Evolutionary conservation across 1,139 yeast species (phyloP), one percentile per base, ranked within the genome.

Genomic region (Suhomyces taliae): DNA sequence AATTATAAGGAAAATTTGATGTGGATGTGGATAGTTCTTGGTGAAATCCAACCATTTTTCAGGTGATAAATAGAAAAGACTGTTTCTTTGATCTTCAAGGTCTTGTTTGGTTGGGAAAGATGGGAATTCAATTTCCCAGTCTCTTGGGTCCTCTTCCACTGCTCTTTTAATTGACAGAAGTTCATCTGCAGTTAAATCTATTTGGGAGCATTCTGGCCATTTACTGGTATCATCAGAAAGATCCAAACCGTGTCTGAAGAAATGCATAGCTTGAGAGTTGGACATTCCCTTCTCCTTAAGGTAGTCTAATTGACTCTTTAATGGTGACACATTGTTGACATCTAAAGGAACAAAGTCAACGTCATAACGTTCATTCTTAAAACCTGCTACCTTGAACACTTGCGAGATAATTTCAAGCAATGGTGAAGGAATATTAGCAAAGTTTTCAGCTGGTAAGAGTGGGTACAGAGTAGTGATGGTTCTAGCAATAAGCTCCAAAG

Each of bases 291-390:
- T 32, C 1, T 64, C 60, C 8, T 62, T 61, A 41, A 85, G 64
- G 51, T 78, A 81, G 6, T 74, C 70, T 8, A 79, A 62, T 53
- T 81, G 79, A 8, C 70, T 70, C n/a, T 70, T 67, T 0, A 87
- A 77, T 9, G 85, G 84, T 6, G 74, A 62, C 4, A 82, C 80
- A 37, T 74, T 72, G 37, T 68, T 65, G 67, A 81, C 73, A 14
- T 70, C 63, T 32, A 83, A 66, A 7, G 81, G 79, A 43, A 74
- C 71, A 39, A 69, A 69, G 2, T 53, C 76, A 48, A 41, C 66
- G 53, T 35, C 76, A 70, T 37, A 34, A 10, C 37, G 14, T 50
- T 53, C 67, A 53, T 45, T 64, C 48, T 45, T 62, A 34, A 37
- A 45, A 2, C 41, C 34, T 10, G 41, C 40, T 36, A 27, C 10